Conservation (phyloP, 805 yeast species). For the Candida bentonensis region DNA sequence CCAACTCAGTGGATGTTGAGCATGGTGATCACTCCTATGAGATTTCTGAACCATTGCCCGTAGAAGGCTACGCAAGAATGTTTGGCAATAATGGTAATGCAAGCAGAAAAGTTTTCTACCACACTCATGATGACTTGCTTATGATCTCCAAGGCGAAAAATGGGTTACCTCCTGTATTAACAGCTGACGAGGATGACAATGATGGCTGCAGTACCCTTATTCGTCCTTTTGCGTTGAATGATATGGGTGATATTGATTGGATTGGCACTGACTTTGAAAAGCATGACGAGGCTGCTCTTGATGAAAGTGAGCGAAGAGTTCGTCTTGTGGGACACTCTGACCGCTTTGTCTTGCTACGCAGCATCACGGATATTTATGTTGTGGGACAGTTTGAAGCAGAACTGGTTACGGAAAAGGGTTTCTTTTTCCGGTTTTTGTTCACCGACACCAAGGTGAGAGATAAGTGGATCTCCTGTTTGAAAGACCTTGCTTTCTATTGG, state of each 20-base stretch:
- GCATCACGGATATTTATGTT: conserved; percentile 28
- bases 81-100: conserved; percentile 30
- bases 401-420: conserved; percentile 5
- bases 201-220: conserved; percentile 14
- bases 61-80: conserved; percentile 65
- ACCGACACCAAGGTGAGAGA: conserved; percentile 25
- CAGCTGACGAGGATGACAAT: conserved; percentile 18
- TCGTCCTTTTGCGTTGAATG: conserved; percentile 41
- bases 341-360: conserved; percentile 46
- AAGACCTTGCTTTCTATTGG: conserved; percentile 46
- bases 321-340: conserved; percentile 42
- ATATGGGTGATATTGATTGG: conserved; percentile 48
- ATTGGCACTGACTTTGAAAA: conserved; percentile 30
- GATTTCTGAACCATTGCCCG: conserved; percentile 37
- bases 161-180: conserved; percentile 40
- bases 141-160: conserved; percentile 40
- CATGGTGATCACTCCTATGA: conserved; percentile 26
- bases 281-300: conserved; percentile 44
- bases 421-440: conserved; percentile 4
- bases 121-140: conserved; percentile 45
- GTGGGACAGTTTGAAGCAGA: conserved; percentile 19
- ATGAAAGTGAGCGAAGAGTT: conserved; percentile 50
- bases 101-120: conserved; percentile 32
- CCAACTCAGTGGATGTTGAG: conserved; percentile 12
- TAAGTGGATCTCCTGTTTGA: conserved; percentile 51